Conservation (phyloP, 441 rosid genomes). For the Jatropha podagrica region DNA sequence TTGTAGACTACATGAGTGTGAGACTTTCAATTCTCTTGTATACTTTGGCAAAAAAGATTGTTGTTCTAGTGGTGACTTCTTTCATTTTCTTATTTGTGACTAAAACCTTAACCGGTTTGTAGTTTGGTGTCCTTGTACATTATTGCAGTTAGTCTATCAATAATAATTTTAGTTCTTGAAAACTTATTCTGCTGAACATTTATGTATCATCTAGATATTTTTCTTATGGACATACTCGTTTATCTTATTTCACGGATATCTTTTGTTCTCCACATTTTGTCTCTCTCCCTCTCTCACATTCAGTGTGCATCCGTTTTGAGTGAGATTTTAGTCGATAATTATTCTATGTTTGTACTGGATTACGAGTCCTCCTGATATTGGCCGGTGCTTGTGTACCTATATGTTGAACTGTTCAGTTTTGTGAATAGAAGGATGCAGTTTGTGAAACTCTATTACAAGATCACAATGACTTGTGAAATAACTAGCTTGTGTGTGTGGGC, state of each 20-base stretch:
- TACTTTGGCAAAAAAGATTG: slow-evolving; percentile 60
- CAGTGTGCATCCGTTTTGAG: too few relatives aligned
- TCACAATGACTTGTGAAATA: not conserved
- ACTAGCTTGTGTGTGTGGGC: not conserved
- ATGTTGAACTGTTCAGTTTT: not conserved
- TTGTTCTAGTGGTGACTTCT: slow-evolving; percentile 49
- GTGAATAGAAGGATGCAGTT: not conserved
- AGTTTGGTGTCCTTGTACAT: slow-evolving; percentile 54
- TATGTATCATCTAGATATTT: not conserved
- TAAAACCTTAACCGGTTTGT: slow-evolving; percentile 51
- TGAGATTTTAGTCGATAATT: not conserved
- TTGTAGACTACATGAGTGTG: slow-evolving; percentile 69
- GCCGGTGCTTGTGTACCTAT: not conserved
- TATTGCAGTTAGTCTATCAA: slow-evolving; percentile 52
- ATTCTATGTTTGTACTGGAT: not conserved
- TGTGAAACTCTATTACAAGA: not conserved
- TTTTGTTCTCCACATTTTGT: not conserved
- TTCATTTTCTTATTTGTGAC: slow-evolving; percentile 40
- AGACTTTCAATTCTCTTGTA: slow-evolving; percentile 48
- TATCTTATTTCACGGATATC: not conserved
- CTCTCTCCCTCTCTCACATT: not conserved
- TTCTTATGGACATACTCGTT: not conserved
- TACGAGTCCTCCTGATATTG: not conserved
- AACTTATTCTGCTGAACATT: not conserved
- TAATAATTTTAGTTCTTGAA: slow-evolving; percentile 39